Evolutionary conservation across 2,329 filamentous ascomycete genomes (phyloP).

Genomic region (Dactylonectria macrodidyma): DNA sequence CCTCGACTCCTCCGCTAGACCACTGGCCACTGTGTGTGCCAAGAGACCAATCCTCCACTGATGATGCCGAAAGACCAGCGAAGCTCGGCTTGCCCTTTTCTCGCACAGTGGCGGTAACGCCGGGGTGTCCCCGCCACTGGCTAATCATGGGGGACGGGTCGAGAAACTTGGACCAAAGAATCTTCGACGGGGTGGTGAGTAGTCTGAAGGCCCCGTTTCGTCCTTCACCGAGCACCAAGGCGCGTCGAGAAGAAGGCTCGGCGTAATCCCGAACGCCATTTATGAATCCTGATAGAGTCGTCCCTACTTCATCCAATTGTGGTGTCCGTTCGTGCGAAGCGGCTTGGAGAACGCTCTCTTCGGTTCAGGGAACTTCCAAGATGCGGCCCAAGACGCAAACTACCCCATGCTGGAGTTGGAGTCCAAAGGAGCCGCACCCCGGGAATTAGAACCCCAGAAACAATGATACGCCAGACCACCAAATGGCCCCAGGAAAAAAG

Average conservation of each 20-base stretch:
- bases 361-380: constrained; percentile 7
- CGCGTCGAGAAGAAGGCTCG: constrained; percentile 9
- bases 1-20: no score
- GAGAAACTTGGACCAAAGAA: constrained; percentile 18
- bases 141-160: constrained; percentile 27
- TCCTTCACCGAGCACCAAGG: not conserved
- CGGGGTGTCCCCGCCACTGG: not conserved
- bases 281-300: not conserved
- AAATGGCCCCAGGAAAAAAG: not conserved
- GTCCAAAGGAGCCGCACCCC: not conserved
- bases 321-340: not conserved
- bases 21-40: not conserved
- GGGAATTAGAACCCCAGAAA: constrained; percentile 8
- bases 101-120: constrained; percentile 16
- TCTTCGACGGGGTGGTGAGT: not conserved
- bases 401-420: constrained; percentile 6
- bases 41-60: not conserved
- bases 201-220: not conserved
- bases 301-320: constrained; percentile 13
- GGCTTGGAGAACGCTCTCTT: not conserved
- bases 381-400: constrained; percentile 11
- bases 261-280: constrained; percentile 3
- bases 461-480: constrained; percentile 4
- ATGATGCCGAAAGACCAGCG: not conserved
- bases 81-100: constrained; percentile 29